Conservation (phyloP, 2,329 filamentous ascomycete genomes). For the Curvularia spicifera region DNA sequence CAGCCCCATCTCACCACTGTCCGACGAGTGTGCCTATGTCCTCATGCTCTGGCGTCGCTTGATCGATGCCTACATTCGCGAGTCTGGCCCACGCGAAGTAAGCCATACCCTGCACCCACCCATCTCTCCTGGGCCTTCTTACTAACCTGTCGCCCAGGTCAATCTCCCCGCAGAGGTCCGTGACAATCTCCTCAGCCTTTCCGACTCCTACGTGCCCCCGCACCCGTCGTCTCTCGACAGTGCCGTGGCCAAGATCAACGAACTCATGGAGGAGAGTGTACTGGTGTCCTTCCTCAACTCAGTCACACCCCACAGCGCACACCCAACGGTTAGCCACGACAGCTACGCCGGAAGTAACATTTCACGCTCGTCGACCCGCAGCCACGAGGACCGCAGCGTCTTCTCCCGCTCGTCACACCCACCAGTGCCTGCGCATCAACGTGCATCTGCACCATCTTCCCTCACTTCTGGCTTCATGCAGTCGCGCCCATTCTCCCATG, state of each 20-base stretch:
- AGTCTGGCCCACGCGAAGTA: slow-evolving; percentile 48
- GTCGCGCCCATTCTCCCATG: slow-evolving; percentile 44
- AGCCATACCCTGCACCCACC: slow-evolving; percentile 8
- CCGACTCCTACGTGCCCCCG: slow-evolving; percentile 67
- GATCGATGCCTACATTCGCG: slow-evolving; percentile 81
- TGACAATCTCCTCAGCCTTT: slow-evolving; percentile 74
- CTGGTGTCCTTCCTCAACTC: slow-evolving; percentile 88
- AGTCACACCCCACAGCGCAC: slow-evolving; percentile 58
- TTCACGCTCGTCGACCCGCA: slow-evolving; percentile 48
- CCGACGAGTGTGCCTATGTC: slow-evolving; percentile 70
- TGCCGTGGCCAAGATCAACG: slow-evolving; percentile 86
- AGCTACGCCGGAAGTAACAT: slow-evolving; percentile 50
- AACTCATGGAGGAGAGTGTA: slow-evolving; percentile 97
- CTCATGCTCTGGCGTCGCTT: slow-evolving; percentile 85
- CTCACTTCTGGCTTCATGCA: slow-evolving; percentile 49
- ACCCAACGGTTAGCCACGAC: slow-evolving; percentile 51
- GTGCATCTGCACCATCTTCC: slow-evolving; percentile 50
- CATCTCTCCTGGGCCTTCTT: neutral
- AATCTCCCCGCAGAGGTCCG: slow-evolving; percentile 88
- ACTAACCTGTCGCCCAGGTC: slow-evolving; percentile 39
- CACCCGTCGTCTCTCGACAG: slow-evolving; percentile 77
- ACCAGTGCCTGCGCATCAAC: slow-evolving; percentile 42
- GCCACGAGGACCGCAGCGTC: slow-evolving; percentile 51
- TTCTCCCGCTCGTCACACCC: slow-evolving; percentile 40
- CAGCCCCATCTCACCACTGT: slow-evolving; percentile 58